phyloP scores from a whole-genome alignment of 192 early-diverging fungal species.

The Dissophora ornata region DNA sequence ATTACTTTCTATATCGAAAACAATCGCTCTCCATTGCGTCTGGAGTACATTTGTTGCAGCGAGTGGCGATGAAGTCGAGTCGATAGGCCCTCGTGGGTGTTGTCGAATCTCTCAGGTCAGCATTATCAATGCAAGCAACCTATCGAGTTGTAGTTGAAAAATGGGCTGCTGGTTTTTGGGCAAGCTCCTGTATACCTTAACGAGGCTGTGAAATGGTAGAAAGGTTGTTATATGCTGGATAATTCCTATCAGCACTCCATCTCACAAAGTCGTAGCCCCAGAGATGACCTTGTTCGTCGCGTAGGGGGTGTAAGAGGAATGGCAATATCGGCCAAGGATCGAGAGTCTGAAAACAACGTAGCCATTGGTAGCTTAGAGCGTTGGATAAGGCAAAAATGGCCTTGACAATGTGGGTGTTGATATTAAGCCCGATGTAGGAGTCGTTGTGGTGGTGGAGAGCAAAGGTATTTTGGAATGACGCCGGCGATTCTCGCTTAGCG shows the following conservation, averaged over 20 bases:
- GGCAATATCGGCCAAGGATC: too few relatives aligned
- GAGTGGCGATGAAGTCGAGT: background rate
- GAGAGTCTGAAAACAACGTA: too few relatives aligned
- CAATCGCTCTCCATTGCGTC: constrained; percentile 25
- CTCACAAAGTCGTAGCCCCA: too few relatives aligned
- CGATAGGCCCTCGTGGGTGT: background rate
- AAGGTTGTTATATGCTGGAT: constrained; percentile 23
- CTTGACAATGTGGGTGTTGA: too few relatives aligned
- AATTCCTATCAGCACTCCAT: constrained; percentile 20
- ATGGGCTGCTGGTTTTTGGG: constrained; percentile 26
- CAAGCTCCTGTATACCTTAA: constrained; percentile 25
- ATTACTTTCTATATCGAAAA: constrained; percentile 16
- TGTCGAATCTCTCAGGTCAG: constrained; percentile 30
- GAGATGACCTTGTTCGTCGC: too few relatives aligned
- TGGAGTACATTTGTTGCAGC: background rate
- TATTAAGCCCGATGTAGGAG: too few relatives aligned
- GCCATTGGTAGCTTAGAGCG: too few relatives aligned
- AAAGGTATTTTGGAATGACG: too few relatives aligned
- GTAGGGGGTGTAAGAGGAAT: too few relatives aligned
- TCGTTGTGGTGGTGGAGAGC: too few relatives aligned
- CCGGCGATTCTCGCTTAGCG: too few relatives aligned
- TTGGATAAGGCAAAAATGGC: too few relatives aligned
- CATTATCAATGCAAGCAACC: constrained; percentile 26
- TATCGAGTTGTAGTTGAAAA: constrained; percentile 19
- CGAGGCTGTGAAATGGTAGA: constrained; percentile 24